phyloP scores from a whole-genome alignment of 2,329 filamentous ascomycete species.

The Aspergillus awamori region DNA sequence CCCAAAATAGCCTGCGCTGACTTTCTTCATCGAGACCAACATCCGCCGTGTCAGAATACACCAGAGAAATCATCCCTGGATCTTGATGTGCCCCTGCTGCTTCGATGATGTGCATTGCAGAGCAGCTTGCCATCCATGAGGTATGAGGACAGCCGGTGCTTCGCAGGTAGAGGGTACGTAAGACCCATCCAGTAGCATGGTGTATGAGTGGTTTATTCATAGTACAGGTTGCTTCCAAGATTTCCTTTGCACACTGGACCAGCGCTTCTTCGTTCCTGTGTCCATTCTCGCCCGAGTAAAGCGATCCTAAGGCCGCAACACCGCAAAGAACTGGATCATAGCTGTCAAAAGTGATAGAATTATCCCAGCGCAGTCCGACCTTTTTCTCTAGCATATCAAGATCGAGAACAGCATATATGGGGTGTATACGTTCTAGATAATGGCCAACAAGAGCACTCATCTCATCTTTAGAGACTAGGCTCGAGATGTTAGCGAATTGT shows the following conservation, averaged over 20 bases:
- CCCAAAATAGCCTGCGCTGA: slow-evolving; percentile 19
- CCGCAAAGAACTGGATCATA: background rate
- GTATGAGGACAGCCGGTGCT: slow-evolving; percentile 56
- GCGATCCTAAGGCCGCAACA: background rate
- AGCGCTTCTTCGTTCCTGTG: background rate
- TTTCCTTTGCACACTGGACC: background rate
- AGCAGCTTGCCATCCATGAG: slow-evolving; percentile 58
- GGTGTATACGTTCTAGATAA: slow-evolving; percentile 57
- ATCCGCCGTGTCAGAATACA: slow-evolving; percentile 18
- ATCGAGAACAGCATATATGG: slow-evolving; percentile 54
- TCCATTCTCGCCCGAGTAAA: background rate
- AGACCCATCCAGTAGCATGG: slow-evolving; percentile 49
- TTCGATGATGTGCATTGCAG: slow-evolving; percentile 61
- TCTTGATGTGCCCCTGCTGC: slow-evolving; percentile 42
- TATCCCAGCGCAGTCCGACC: slow-evolving; percentile 11
- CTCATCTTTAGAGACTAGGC: slow-evolving; percentile 33
- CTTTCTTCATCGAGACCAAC: slow-evolving; percentile 8
- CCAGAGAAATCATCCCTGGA: slow-evolving; percentile 10
- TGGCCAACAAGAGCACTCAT: slow-evolving; percentile 49
- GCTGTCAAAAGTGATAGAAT: background rate
- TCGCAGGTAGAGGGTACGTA: slow-evolving; percentile 57
- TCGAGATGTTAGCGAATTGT: background rate
- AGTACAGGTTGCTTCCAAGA: slow-evolving; percentile 11
- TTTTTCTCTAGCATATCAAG: slow-evolving; percentile 21
- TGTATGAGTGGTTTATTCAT: slow-evolving; percentile 25